These are phyloP conservation scores for Cyamopsis tetragonoloba DNA, from an alignment of 306 rosid species.

Conservation along the genomic window DNA sequence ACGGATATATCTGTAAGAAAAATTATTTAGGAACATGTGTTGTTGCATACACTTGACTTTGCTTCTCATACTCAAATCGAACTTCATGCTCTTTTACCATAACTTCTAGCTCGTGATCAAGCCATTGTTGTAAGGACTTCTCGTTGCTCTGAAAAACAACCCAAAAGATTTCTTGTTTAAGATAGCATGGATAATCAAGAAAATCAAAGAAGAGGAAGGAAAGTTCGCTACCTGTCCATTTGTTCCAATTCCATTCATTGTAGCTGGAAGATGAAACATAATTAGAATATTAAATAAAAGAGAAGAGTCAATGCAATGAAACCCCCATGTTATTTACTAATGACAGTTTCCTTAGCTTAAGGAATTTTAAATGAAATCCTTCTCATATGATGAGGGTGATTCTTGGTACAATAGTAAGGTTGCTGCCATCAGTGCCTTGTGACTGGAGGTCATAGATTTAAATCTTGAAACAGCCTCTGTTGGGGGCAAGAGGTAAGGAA, in stretches of 20 bases:
- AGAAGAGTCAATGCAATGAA: neutral
- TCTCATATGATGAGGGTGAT: too few relatives aligned
- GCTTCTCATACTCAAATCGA: conserved; percentile 95
- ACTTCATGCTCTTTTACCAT: conserved; percentile 99
- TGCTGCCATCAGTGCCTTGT: too few relatives aligned
- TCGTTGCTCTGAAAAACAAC: conserved; percentile 65
- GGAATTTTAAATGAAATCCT: conserved; percentile 22
- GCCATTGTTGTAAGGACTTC: conserved; percentile 89
- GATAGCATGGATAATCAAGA: conserved; percentile 16
- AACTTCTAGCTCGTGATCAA: conserved; percentile 95
- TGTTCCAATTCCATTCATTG: conserved; percentile 64
- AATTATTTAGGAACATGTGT: conserved; percentile 4
- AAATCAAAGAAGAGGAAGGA: conserved; percentile 24
- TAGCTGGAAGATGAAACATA: conserved; percentile 48
- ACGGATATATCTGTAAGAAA: conserved; percentile 6
- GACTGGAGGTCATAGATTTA: too few relatives aligned
- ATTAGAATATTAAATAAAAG: conserved; percentile 22
- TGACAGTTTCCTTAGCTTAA: neutral
- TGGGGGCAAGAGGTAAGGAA: too few relatives aligned
- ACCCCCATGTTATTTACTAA: conserved; percentile 17
- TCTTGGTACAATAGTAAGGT: too few relatives aligned
- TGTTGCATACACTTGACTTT: conserved; percentile 85
- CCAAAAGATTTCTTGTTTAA: conserved; percentile 24
- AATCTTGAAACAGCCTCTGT: too few relatives aligned
- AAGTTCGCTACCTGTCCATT: conserved; percentile 67